A percentile compares a stretch with the other conserved stretches of the same genome.
Evolutionary conservation across 2,329 filamentous ascomycete genomes (phyloP).

Genomic region (Conoideocrella luteorostrata): DNA sequence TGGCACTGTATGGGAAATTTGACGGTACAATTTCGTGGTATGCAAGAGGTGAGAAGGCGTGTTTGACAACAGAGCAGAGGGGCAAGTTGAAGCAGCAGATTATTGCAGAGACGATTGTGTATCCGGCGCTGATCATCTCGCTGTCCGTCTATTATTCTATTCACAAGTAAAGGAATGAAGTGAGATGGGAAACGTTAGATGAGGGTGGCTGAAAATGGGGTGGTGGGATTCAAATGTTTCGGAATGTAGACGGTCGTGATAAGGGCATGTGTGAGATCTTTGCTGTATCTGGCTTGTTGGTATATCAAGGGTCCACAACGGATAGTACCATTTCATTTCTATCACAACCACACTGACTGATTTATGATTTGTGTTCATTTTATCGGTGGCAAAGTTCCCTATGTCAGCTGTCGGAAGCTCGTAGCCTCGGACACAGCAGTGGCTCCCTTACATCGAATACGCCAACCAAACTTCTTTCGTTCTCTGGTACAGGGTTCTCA

Average conservation of each 20-base stretch:
- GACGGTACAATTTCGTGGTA: conserved; percentile 42
- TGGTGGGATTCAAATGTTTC: neutral
- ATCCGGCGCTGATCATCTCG: conserved; percentile 24
- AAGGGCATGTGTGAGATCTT: neutral
- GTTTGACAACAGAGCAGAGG: conserved; percentile 28
- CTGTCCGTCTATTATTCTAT: conserved; percentile 26
- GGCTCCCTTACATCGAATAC: no score
- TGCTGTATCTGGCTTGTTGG: conserved; percentile 1
- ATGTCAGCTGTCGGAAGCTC: no score
- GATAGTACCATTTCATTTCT: no score
- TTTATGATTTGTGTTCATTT: no score
- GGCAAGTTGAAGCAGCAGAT: conserved; percentile 30
- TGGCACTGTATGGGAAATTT: conserved; percentile 38
- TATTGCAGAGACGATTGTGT: conserved; percentile 26
- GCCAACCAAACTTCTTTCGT: no score
- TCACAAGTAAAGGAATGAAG: no score
- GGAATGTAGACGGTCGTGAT: neutral
- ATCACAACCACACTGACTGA: no score
- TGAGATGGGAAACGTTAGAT: neutral
- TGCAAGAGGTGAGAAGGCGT: conserved; percentile 37
- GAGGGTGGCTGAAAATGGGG: neutral
- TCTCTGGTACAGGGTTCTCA: no score
- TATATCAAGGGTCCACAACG: neutral
- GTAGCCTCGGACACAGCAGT: no score
- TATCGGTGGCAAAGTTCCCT: no score